Conservation (phyloP, 139 green algal species). For the Diplosphaera chodatii region DNA sequence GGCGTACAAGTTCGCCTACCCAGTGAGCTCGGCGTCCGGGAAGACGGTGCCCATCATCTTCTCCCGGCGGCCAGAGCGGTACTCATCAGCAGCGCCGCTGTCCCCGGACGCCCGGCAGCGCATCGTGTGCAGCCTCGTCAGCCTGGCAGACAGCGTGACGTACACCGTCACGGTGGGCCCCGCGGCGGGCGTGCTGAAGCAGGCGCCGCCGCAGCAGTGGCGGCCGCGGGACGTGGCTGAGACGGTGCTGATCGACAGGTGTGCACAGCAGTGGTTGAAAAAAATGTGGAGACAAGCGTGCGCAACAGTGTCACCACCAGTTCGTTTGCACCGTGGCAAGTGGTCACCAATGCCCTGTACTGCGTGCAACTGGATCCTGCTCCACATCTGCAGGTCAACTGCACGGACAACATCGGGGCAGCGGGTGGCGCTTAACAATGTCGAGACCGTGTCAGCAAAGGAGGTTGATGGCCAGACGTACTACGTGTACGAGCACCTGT, state of each 20-base stretch:
- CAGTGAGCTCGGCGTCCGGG: slow-evolving; percentile 31
- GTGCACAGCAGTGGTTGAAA: too few species aligned
- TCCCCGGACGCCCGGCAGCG: slow-evolving; percentile 73
- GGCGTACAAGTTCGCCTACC: slow-evolving; percentile 77
- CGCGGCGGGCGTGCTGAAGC: slow-evolving; percentile 33
- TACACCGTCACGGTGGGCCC: slow-evolving; percentile 43
- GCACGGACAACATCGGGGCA: slow-evolving; percentile 64
- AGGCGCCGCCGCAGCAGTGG: slow-evolving; percentile 39
- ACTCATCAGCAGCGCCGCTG: slow-evolving; percentile 65
- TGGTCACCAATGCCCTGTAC: too few species aligned
- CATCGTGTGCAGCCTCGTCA: slow-evolving; percentile 68
- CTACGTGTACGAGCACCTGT: slow-evolving; percentile 77
- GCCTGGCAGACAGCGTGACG: slow-evolving; percentile 26
- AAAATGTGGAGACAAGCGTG: too few species aligned
- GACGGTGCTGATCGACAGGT: slow-evolving; percentile 70
- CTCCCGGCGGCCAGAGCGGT: slow-evolving; percentile 61
- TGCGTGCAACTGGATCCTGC: too few species aligned
- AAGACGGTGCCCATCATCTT: slow-evolving; percentile 43
- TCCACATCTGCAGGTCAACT: too few species aligned
- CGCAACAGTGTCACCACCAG: too few species aligned
- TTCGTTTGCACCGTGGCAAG: too few species aligned
- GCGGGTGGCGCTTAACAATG: slow-evolving; percentile 60
- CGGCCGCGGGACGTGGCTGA: slow-evolving; percentile 60
- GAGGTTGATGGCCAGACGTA: slow-evolving; percentile 38
- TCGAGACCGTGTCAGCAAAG: slow-evolving; percentile 50